Evolutionary conservation across 2,329 filamentous ascomycete genomes (phyloP).

Genomic region (Talaromyces pinophilus): DNA sequence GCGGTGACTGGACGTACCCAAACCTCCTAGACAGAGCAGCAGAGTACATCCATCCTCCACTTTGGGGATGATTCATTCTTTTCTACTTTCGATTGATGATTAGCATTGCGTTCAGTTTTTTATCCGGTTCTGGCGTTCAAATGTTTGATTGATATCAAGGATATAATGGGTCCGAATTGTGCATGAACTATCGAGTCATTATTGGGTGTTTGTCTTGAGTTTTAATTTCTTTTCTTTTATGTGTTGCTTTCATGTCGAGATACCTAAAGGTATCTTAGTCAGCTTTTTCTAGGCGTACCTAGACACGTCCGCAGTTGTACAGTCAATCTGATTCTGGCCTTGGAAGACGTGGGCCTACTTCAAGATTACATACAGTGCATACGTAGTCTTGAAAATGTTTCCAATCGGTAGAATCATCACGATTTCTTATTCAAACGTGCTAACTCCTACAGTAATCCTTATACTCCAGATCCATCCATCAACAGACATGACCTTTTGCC

Average conservation of each 20-base stretch:
- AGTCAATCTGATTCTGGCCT: neutral
- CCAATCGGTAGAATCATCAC: neutral
- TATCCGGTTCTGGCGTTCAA: neutral
- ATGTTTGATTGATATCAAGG: neutral
- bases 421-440: neutral
- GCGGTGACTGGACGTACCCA: slow-evolving; percentile 49
- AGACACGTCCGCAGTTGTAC: neutral
- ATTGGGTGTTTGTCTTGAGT: neutral
- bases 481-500: neutral
- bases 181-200: slow-evolving; percentile 9
- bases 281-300: neutral
- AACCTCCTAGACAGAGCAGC: slow-evolving; percentile 49
- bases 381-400: neutral
- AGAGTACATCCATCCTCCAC: slow-evolving; percentile 52
- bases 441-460: neutral
- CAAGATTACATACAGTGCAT: neutral
- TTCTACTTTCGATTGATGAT: neutral
- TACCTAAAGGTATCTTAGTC: neutral
- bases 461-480: neutral
- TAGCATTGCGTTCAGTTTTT: neutral
- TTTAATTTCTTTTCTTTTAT: neutral
- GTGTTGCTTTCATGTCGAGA: neutral
- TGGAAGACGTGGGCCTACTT: neutral
- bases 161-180: slow-evolving; percentile 1
- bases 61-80: slow-evolving; percentile 39